Base-by-base conservation (phyloP, 2,329 filamentous ascomycete genomes). In the Chaetothyriales sp. region DNA sequence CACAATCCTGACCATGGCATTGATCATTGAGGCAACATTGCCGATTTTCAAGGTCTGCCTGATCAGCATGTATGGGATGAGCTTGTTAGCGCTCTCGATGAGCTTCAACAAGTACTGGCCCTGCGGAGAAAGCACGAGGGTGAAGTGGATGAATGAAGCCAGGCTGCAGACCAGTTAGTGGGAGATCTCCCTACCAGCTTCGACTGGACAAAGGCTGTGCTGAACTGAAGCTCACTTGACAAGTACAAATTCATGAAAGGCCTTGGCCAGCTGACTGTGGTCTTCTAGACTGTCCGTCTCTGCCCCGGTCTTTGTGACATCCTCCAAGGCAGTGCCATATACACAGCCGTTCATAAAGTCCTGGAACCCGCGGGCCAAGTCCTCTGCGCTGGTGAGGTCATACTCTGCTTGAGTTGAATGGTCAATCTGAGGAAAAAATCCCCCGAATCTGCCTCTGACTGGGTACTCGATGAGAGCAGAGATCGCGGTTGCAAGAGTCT, bases 21-120 rank as follows among this genome's bases (percentile, higher is more conserved):
- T 84, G 51, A 90, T 81, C 85, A 92, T 89, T 18, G 80, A 84
- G 1, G 84, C 84, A 0, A 84, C 84, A 62, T 90, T 92, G 5
- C 85, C 83, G 12, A 89, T 74, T 43, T 79, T 78, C 3, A 92
- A 68, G 0, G 84, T 86, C 63, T 89, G 83, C 53, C 80, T 76
- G 48, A 89, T 73, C 55, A 86, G 70, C 43, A 76, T 73, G 63
- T 88, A 90, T 0, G 85, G 85, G 0, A 87, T 68, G 51, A 89
- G 70, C 50, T 75, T 78, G 64, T 89, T 81, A 9, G 82, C 73
- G 56, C 78, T 85, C 51, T 83, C 80, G 26, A 86, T 67, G 42
- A 89, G 74, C 52, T 81, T 82, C 18, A 87, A 69, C 22, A 90
- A 68, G 55, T 84, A 85, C 43, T 81, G 83, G 0, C 85, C 86